Base-by-base conservation (phyloP, 345 rosid genomes). In the Rhodomyrtus tomentosa region DNA sequence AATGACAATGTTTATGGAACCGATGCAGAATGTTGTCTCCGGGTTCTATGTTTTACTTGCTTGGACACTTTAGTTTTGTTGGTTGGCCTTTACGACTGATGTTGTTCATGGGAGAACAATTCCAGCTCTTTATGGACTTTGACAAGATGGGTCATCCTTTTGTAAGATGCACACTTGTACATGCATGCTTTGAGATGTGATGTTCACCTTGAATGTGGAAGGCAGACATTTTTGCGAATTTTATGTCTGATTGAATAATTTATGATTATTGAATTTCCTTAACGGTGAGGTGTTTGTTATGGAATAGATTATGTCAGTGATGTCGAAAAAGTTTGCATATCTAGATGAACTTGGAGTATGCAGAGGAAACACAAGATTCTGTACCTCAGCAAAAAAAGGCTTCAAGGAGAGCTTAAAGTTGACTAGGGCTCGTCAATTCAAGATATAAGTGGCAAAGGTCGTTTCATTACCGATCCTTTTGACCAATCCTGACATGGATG, bases 91-190 rank as follows among this genome's bases (percentile, higher is more conserved):
- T 40, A 25, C 22, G 49, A 51, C 48, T 22, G 62, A 82, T 73
- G 7, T 87, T 89, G 86, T 94, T 96, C 91, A 94, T 95, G 94
- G 98, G 98, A 74, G 93, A 93, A 88, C 96, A 93, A 79, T 93
- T 98, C n/a, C 98, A 93, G 89, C 91, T 96, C 59, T 91, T 98
- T 59, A 90, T 93, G 96, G 98, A 96, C 87, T 91, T 96, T 52
- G 96, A 93, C 90, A 89, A 90, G 87, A 98, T 94, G 86, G 93
- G 99, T 89, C 84, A 59, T 59, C 73, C 73, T 59, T 52, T 52
- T 59, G 73, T 59, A 27, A 59, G 40, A 59, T 59, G 38, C 73
- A 59, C 73, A 6, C 73, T 59, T 6, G 73, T 27, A 32, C 29
- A 27, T 59, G 40, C 73, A 59, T 29, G 21, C 15, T 56, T 59